Evolutionary conservation across 331 rosid genomes (phyloP), one percentile per base, ranked within the genome.

Genomic region (Pyrus hybrid): DNA sequence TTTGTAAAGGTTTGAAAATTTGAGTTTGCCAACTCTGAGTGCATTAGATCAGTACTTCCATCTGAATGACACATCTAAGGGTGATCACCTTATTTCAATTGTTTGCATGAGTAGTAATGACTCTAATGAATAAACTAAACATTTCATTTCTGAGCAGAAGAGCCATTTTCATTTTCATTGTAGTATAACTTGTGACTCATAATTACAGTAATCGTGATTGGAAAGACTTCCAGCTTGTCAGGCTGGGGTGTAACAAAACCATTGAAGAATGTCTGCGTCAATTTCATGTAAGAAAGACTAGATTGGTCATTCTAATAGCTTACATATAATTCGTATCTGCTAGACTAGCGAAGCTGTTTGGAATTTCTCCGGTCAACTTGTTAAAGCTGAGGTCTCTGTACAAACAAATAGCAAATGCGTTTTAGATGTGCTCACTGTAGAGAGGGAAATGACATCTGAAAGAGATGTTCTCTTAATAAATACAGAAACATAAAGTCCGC

Each of bases 241-340:
- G 58, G 22, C 22, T 6, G 58, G 22, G 58, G 22, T 7, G 58
- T 53, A 8, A 18, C 58, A 53, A 51, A 18, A 51, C 58, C 58
- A 51, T 51, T 51, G 22, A 18, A 51, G 58, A 51, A 51, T 17
- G 58, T 18, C 58, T 51, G 28, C 28, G 4, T 57, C 30, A 23
- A n/a, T n/a, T n/a, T n/a, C n/a, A n/a, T n/a, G n/a, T n/a, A n/a
- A n/a, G n/a, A n/a, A n/a, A n/a, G n/a, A 8, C 4, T 16, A 25
- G 63, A 41, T 69, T 33, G 45, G 29, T 8, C 25, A 68, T 57
- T 68, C 56, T 14, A 51, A 74, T 35, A 56, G 70, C 96, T 83
- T 81, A 93, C 98, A 89, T 65, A 74, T 64, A 81, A 18, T 86
- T 79, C 17, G 67, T 32, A 1, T 81, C 45, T 20, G 67, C 21